A percentile compares a stretch with the other conserved stretches of the same genome.
Evolutionary conservation across 2,329 filamentous ascomycete species (phyloP).

Genomic region (Epichloe festucae): DNA sequence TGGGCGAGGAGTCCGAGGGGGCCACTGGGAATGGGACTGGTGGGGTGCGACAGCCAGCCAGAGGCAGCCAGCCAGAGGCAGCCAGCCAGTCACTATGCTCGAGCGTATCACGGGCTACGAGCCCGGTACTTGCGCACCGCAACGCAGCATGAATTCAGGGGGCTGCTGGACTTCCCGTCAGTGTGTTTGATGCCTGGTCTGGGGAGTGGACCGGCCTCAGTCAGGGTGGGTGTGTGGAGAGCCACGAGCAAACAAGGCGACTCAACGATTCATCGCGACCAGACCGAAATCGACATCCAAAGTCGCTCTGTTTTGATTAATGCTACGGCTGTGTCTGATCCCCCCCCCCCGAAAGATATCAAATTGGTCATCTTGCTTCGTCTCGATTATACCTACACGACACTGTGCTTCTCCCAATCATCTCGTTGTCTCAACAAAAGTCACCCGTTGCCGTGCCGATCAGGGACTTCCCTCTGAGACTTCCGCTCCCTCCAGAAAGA

Average conservation of each 20-base stretch:
- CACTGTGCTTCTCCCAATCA: too few species aligned
- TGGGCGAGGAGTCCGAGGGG: too few species aligned
- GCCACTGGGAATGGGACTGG: neutral
- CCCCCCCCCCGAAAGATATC: too few species aligned
- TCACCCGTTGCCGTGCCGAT: neutral
- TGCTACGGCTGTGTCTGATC: too few species aligned
- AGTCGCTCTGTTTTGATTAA: neutral
- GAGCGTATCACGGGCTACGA: too few species aligned
- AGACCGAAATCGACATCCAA: neutral
- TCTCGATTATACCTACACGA: too few species aligned
- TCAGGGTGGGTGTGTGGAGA: neutral
- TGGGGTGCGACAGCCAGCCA: neutral
- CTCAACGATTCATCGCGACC: neutral
- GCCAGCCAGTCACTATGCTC: neutral
- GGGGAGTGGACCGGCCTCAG: neutral
- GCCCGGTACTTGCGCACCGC: too few species aligned
- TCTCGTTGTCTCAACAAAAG: too few species aligned
- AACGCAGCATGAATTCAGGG: too few species aligned
- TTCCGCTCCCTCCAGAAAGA: neutral
- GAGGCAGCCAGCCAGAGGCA: neutral
- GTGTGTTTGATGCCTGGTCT: neutral
- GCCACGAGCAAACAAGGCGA: neutral
- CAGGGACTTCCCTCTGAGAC: neutral
- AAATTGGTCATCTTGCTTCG: too few species aligned
- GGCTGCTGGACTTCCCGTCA: too few species aligned